Evolutionary conservation across 164 flowering plant species (phyloP).

Genomic region (Litsea cubeba): DNA sequence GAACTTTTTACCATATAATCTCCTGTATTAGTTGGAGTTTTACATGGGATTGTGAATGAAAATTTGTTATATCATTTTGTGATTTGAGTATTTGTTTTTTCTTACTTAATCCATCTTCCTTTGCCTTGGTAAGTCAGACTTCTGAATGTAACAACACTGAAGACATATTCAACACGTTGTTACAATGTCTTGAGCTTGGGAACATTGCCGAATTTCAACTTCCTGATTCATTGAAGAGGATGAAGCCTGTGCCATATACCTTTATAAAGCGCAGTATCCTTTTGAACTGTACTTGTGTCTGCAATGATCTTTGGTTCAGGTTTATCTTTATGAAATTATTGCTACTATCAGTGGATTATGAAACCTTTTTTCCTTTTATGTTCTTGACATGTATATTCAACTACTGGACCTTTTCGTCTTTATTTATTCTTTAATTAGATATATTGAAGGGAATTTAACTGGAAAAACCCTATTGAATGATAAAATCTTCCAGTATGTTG

Average conservation of each 20-base stretch:
- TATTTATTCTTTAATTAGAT: too few relatives aligned
- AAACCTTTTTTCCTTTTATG: neutral
- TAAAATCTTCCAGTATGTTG: too few relatives aligned
- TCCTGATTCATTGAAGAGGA: conserved; percentile 57
- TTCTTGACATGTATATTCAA: neutral
- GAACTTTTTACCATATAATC: too few relatives aligned
- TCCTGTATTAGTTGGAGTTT: too few relatives aligned
- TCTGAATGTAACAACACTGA: conserved; percentile 22
- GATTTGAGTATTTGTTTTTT: neutral
- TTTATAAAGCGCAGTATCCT: conserved; percentile 84
- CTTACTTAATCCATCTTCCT: neutral
- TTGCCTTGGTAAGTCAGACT: conserved; percentile 21
- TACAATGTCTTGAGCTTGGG: conserved; percentile 38
- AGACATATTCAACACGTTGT: conserved; percentile 46
- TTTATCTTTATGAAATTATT: neutral
- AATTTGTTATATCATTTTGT: too few relatives aligned
- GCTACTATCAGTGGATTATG: neutral
- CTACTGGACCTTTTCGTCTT: too few relatives aligned
- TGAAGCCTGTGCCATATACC: conserved; percentile 46
- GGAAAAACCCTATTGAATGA: too few relatives aligned
- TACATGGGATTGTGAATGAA: too few relatives aligned
- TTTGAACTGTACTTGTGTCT: neutral
- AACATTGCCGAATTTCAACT: conserved; percentile 70
- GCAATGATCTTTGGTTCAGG: neutral
- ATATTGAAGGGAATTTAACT: too few relatives aligned